Conservation (phyloP, 345 rosid genomes). For the Triadica sebifera region DNA sequence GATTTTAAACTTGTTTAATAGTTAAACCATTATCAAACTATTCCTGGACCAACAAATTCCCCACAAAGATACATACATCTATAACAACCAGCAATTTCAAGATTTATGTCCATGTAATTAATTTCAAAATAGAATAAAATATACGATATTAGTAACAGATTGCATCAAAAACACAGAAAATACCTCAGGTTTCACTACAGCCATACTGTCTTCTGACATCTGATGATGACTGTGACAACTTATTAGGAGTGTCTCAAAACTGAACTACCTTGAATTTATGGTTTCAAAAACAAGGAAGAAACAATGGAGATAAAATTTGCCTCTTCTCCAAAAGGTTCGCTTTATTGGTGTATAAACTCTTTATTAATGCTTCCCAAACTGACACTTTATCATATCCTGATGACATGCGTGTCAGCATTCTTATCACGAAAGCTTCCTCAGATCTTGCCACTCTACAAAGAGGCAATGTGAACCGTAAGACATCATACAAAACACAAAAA, state of each 20-base stretch:
- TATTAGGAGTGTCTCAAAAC: neutral
- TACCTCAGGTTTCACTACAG: constrained; percentile 77
- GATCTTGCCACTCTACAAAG: constrained; percentile 6
- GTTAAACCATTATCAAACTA: neutral
- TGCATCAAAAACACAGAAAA: neutral
- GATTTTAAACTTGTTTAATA: neutral
- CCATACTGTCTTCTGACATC: constrained; percentile 73
- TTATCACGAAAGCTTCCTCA: constrained; percentile 22
- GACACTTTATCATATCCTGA: constrained; percentile 18
- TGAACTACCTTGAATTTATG: constrained; percentile 12
- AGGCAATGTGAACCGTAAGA: neutral
- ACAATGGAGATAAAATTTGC: constrained; percentile 18
- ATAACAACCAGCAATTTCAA: neutral
- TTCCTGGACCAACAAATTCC: neutral
- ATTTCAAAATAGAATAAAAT: neutral
- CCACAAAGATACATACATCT: neutral
- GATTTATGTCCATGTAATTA: neutral
- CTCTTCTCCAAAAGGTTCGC: constrained; percentile 23
- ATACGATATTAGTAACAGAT: neutral
- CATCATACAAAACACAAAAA: neutral
- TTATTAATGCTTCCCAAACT: constrained; percentile 25
- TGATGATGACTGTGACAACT: constrained; percentile 19
- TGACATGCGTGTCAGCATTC: constrained; percentile 27
- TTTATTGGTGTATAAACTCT: constrained; percentile 20
- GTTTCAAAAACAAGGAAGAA: constrained; percentile 20